These are phyloP conservation scores for Sclerotinia borealis DNA, from an alignment of 2,329 filamentous ascomycete genomes.

Conservation along the genomic window DNA sequence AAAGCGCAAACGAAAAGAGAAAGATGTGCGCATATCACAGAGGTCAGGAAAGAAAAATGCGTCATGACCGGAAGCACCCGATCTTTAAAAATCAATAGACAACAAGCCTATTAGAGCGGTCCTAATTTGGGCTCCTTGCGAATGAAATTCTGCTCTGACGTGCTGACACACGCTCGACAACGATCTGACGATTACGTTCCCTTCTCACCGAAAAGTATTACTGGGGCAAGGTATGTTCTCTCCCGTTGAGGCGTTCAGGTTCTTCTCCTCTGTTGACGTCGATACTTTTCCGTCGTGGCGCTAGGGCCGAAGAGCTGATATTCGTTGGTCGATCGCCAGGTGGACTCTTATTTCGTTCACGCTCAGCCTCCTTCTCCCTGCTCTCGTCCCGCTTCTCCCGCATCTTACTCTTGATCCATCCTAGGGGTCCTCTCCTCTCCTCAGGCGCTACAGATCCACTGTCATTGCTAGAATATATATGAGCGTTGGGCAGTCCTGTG, in stretches of 20 bases:
- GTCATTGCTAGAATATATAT: conserved; percentile 33
- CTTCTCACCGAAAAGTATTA: conserved; percentile 1
- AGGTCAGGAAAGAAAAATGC: not conserved
- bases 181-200: not conserved
- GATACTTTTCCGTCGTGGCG: conserved; percentile 27
- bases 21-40: not conserved
- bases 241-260: conserved; percentile 17
- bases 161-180: not conserved
- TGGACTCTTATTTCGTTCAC: conserved; percentile 30
- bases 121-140: not conserved
- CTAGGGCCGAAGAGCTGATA: conserved; percentile 12
- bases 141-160: not conserved
- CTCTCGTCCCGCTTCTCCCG: conserved; percentile 42
- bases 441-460: conserved; percentile 22
- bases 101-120: not conserved
- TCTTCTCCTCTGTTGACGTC: conserved; percentile 26
- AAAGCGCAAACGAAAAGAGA: not conserved
- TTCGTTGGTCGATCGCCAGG: conserved; percentile 25
- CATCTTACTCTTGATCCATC: conserved; percentile 60
- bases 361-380: conserved; percentile 26
- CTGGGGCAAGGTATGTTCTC: conserved; percentile 12
- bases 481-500: conserved; percentile 21
- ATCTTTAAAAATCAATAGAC: not conserved
- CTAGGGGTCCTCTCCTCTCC: conserved; percentile 53
- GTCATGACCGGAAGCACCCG: not conserved